Evolutionary conservation across 2,329 filamentous ascomycete genomes (phyloP).

Genomic region (Diaporthe aspalathi): DNA sequence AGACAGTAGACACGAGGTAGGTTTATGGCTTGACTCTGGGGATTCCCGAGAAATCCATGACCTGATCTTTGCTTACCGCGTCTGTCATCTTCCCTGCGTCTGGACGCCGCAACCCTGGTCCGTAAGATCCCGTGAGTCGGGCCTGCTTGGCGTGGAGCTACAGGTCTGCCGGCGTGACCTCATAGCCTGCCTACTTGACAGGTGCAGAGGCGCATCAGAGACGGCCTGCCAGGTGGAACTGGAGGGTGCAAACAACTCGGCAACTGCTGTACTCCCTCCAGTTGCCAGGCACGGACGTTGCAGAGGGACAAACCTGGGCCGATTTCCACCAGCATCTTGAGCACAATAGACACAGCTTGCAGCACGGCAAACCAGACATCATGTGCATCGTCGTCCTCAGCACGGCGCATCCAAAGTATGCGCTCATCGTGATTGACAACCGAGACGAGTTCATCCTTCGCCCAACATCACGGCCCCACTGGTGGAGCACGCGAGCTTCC

Average conservation of each 20-base stretch:
- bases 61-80: not conserved
- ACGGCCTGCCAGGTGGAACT: not conserved
- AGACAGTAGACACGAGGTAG: not conserved
- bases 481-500: slow-evolving; percentile 63
- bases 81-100: not conserved
- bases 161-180: slow-evolving; percentile 16
- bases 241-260: not conserved
- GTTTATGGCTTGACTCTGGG: not conserved
- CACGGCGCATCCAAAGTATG: slow-evolving; percentile 79
- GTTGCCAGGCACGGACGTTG: not conserved
- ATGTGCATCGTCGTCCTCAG: slow-evolving; percentile 86
- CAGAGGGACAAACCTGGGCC: not conserved
- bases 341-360: slow-evolving; percentile 16
- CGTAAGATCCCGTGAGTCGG: slow-evolving; percentile 28
- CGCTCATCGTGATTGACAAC: slow-evolving; percentile 81
- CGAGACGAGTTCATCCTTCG: slow-evolving; percentile 78
- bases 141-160: slow-evolving; percentile 22
- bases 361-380: slow-evolving; percentile 35
- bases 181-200: slow-evolving; percentile 2
- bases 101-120: slow-evolving; percentile 14
- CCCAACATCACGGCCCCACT: slow-evolving; percentile 72
- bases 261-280: not conserved
- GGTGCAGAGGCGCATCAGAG: not conserved
- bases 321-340: not conserved
- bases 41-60: not conserved